A percentile compares a stretch with the other conserved stretches of the same genome.
Evolutionary conservation across 805 yeast genomes (phyloP).

Genomic region (Tetrapisispora arboricola): DNA sequence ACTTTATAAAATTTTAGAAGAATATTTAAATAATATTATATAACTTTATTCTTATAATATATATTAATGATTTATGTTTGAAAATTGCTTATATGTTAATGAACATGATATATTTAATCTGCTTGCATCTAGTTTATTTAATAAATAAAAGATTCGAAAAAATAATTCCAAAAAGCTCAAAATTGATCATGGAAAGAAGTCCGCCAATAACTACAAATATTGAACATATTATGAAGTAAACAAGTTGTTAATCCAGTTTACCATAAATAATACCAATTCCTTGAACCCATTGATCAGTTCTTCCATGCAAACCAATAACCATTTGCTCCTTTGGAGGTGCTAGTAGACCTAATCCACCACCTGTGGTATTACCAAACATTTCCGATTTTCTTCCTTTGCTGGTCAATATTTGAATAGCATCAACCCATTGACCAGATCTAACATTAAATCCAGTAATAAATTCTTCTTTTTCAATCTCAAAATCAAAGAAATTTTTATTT

Average conservation of each 20-base stretch:
- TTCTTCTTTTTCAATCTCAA: conserved; percentile 48
- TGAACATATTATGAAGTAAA: too few relatives aligned
- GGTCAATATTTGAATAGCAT: conserved; percentile 70
- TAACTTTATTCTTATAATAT: too few relatives aligned
- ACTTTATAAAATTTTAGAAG: too few relatives aligned
- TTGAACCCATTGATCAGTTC: conserved; percentile 57
- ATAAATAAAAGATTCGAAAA: too few relatives aligned
- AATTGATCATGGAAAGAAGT: too few relatives aligned
- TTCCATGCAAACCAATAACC: conserved; percentile 66
- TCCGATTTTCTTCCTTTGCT: conserved; percentile 42
- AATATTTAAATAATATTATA: too few relatives aligned
- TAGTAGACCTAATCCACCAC: conserved; percentile 51
- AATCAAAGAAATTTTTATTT: conserved; percentile 43
- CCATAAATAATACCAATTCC: conserved; percentile 62
- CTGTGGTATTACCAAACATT: conserved; percentile 57
- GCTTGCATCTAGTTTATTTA: too few relatives aligned
- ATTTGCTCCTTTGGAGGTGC: conserved; percentile 50
- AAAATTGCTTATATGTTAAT: too few relatives aligned
- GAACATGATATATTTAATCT: too few relatives aligned
- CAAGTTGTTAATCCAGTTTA: not conserved
- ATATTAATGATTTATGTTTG: too few relatives aligned
- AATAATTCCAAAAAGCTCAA: too few relatives aligned
- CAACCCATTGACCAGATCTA: conserved; percentile 82
- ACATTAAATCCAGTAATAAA: conserved; percentile 47
- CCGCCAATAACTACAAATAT: too few relatives aligned